Evolutionary conservation across 2,329 filamentous ascomycete genomes (phyloP), one percentile per base, ranked within the genome.

Genomic region (Pestalotiopsis sp.): DNA sequence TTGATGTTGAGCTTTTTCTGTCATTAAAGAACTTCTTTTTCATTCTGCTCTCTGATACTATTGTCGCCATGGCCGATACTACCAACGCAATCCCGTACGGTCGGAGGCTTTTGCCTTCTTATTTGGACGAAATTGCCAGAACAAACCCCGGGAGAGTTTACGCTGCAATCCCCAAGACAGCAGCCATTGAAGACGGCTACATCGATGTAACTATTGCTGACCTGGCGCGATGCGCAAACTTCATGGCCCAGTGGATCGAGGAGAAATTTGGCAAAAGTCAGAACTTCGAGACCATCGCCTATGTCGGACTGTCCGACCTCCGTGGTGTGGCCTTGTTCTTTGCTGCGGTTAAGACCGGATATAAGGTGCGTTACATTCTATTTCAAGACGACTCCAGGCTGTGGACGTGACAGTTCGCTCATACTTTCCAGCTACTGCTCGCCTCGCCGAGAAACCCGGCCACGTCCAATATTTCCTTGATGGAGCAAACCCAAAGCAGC

Each of bases 321-420:
- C 76, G 79, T 6, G 73, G 77, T 13, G 75, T 75, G n/a, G 74
- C 78, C 20, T 69, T 77, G 2, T 72, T 81, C 12, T 69, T 78
- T 20, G 81, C 79, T 2, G 77, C 74, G 11, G 77, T 81, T 27
- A 82, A 81, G 69, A 77, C 76, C 52, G 80, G 81, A 4, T 80
- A 81, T 45, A 80, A 79, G 59, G 78, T 74, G 12, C 4, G 14
- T 23, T 14, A 20, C 17, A 12, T 20, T 11, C 52, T 39, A 13
- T 27, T n/a, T 56, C 25, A 23, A 36, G 11, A 23, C 63, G 13
- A 45, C 31, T 31, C 31, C 7, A 31, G 31, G 6, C 31, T 31
- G 14, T 13, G 39, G 39, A 17, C 12, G 12, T 45, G 39, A 17
- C 13, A 45, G 13, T 17, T 45, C 14, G 39, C 65, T 39, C 25